Percentiles rank a stretch among this genome's conserved stretches.
These are phyloP conservation scores for Karstenula rhodostoma DNA, from an alignment of 2,329 filamentous ascomycete species.

Conservation along the genomic window DNA sequence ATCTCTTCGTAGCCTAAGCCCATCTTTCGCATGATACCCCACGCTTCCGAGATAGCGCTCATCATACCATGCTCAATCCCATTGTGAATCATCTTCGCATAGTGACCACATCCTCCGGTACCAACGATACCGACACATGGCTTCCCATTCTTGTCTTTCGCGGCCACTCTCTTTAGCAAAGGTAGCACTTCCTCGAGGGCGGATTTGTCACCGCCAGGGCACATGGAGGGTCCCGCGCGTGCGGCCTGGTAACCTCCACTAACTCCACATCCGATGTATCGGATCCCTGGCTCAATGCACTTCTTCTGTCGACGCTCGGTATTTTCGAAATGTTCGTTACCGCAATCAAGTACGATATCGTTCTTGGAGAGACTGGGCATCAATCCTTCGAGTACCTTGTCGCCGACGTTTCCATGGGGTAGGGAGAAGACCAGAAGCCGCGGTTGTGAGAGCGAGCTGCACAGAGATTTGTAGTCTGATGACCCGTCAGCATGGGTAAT, in stretches of 20 bases:
- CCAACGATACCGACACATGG: slow-evolving; percentile 70
- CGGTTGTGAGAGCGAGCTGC: slow-evolving; percentile 56
- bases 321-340: slow-evolving; percentile 72
- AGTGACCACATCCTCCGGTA: slow-evolving; percentile 71
- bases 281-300: slow-evolving; percentile 64
- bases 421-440: slow-evolving; percentile 63
- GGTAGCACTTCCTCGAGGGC: slow-evolving; percentile 68
- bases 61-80: slow-evolving; percentile 79
- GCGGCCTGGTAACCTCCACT: slow-evolving; percentile 75
- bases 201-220: slow-evolving; percentile 67
- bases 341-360: slow-evolving; percentile 74
- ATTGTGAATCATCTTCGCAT: slow-evolving; percentile 80
- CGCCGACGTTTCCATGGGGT: slow-evolving; percentile 59
- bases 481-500: slow-evolving; percentile 26
- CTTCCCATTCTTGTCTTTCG: slow-evolving; percentile 66
- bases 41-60: slow-evolving; percentile 69
- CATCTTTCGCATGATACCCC: slow-evolving; percentile 68
- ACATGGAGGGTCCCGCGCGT: slow-evolving; percentile 71
- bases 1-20: slow-evolving; percentile 68
- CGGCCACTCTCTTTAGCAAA: slow-evolving; percentile 67
- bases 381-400: slow-evolving; percentile 57
- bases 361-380: slow-evolving; percentile 63
- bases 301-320: slow-evolving; percentile 70
- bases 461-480: slow-evolving; percentile 60
- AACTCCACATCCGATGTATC: slow-evolving; percentile 73